Evolutionary conservation across 1,139 yeast species (phyloP).

Genomic region (Suhomyces bribrorum): DNA sequence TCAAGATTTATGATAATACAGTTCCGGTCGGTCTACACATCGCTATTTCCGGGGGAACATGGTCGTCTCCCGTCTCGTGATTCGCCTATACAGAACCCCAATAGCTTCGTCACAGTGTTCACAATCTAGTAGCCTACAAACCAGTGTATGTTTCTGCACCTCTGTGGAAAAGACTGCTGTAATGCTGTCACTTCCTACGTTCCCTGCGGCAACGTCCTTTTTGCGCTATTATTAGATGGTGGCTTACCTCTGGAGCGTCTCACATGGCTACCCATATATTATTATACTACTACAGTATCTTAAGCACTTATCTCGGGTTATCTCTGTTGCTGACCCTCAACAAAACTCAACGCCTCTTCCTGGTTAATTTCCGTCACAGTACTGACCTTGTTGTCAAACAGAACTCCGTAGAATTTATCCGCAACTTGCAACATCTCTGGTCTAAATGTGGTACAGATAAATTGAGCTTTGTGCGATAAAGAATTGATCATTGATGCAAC

Average conservation of each 20-base stretch:
- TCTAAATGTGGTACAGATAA: constrained; percentile 93
- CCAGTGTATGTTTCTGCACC: too few relatives aligned
- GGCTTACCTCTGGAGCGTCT: background rate
- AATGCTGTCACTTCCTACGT: too few relatives aligned
- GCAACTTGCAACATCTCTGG: constrained; percentile 91
- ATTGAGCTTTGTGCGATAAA: constrained; percentile 72
- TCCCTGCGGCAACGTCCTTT: too few relatives aligned
- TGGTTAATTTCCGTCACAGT: constrained; percentile 68
- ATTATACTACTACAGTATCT: background rate
- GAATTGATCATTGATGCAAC: constrained; percentile 77
- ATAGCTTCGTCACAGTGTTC: too few relatives aligned
- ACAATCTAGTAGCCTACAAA: too few relatives aligned
- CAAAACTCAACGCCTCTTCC: constrained; percentile 76
- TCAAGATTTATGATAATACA: too few relatives aligned
- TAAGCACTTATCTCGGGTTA: too few relatives aligned
- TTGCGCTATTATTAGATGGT: background rate
- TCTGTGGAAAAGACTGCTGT: too few relatives aligned
- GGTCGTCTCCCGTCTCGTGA: too few relatives aligned
- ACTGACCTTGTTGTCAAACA: constrained; percentile 81
- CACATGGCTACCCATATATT: background rate
- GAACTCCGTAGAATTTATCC: constrained; percentile 84
- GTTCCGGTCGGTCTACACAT: too few relatives aligned
- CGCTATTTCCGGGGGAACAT: too few relatives aligned
- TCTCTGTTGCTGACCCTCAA: constrained; percentile 58
- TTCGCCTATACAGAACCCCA: too few relatives aligned